phyloP scores from a whole-genome alignment of 164 flowering plant genomes.

The Saururus chinensis region DNA sequence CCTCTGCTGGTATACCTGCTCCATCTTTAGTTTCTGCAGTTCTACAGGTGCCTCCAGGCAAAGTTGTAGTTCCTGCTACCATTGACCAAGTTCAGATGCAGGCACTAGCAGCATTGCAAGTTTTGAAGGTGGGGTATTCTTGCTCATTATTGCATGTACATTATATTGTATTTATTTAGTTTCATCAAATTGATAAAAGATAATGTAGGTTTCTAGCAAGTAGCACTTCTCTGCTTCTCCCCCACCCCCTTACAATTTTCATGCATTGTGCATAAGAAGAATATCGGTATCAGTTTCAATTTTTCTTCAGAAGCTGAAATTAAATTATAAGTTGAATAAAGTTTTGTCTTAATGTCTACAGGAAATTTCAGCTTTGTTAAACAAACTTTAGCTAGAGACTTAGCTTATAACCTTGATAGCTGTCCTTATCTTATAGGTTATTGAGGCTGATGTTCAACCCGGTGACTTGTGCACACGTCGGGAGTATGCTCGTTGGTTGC shows the following conservation, averaged over 20 bases:
- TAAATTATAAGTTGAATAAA: too few relatives aligned
- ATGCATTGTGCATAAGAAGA: too few relatives aligned
- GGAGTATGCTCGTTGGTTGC: conserved; percentile 97
- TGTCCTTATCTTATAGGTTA: conserved; percentile 40
- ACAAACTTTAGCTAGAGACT: neutral
- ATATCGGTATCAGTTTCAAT: too few relatives aligned
- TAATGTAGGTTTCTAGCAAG: too few relatives aligned
- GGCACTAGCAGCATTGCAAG: conserved; percentile 84
- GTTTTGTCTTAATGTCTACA: too few relatives aligned
- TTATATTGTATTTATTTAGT: neutral
- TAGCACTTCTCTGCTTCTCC: too few relatives aligned
- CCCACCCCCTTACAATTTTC: too few relatives aligned
- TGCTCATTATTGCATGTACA: too few relatives aligned
- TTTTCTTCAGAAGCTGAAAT: too few relatives aligned
- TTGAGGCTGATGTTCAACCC: conserved; percentile 76
- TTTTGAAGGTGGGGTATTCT: conserved; percentile 51
- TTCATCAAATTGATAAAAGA: neutral
- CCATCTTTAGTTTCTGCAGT: conserved; percentile 80
- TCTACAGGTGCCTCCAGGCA: conserved; percentile 75
- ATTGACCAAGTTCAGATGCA: conserved; percentile 89
- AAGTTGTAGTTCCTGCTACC: conserved; percentile 80
- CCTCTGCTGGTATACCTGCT: conserved; percentile 89
- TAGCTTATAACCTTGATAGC: neutral
- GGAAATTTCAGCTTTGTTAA: neutral
- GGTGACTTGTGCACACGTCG: conserved; percentile 88